Evolutionary conservation across 2,329 filamentous ascomycete genomes (phyloP).

Genomic region (Monosporascus sp.): DNA sequence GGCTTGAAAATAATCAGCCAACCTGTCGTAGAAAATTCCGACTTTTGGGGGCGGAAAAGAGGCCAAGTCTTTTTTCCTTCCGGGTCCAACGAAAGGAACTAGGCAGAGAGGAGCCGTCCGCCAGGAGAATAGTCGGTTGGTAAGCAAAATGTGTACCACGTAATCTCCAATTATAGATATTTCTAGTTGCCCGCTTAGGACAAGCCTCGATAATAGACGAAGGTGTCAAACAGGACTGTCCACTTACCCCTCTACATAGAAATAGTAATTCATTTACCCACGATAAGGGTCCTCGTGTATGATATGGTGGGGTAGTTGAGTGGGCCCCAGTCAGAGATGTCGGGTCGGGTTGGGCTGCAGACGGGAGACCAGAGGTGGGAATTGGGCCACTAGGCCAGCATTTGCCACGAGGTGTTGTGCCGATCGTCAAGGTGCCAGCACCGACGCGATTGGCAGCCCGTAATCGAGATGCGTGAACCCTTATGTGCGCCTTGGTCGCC

Average conservation of each 20-base stretch:
- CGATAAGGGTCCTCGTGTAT: neutral
- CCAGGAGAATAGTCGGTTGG: neutral
- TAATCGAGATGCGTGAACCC: too few species aligned
- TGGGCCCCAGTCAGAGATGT: constrained; percentile 49
- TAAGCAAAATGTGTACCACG: too few species aligned
- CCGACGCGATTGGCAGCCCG: too few species aligned
- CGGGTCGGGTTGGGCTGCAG: constrained; percentile 26
- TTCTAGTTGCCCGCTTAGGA: too few species aligned
- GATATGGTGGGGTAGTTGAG: neutral
- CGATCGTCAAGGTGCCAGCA: neutral
- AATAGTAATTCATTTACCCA: neutral
- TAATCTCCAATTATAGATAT: too few species aligned
- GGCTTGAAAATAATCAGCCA: neutral
- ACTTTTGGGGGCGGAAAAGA: neutral
- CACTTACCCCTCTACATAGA: neutral
- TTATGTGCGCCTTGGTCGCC: neutral
- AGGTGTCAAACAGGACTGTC: neutral
- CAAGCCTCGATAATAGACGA: neutral
- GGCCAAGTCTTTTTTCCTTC: neutral
- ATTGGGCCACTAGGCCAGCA: constrained; percentile 21
- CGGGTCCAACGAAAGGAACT: neutral
- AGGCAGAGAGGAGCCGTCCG: neutral
- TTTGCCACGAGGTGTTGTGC: constrained; percentile 15
- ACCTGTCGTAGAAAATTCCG: neutral
- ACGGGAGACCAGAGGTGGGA: constrained; percentile 19